A percentile compares a stretch with the other conserved stretches of the same genome.
These are phyloP conservation scores for Hypoxylon sp. DNA, from an alignment of 2,329 filamentous ascomycete species.

Conservation along the genomic window DNA sequence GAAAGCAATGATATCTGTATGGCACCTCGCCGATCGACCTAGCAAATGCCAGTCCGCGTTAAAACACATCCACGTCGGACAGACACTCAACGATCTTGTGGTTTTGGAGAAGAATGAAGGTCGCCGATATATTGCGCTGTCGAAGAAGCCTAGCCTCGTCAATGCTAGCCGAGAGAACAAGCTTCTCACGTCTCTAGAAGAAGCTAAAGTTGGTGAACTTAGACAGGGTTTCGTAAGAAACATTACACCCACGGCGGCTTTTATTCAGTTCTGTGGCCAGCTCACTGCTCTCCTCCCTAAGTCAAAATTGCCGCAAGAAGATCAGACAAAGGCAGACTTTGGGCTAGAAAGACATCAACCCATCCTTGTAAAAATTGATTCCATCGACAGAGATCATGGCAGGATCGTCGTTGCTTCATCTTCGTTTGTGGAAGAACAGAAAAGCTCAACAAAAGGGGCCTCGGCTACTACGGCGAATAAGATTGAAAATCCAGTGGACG, in stretches of 20 bases:
- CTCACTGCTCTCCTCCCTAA: constrained; percentile 85
- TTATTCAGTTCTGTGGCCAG: constrained; percentile 86
- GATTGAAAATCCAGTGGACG: constrained; percentile 69
- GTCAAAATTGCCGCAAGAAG: constrained; percentile 79
- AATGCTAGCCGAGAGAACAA: constrained; percentile 78
- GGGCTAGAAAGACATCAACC: constrained; percentile 83
- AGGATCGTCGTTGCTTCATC: constrained; percentile 72
- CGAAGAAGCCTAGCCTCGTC: constrained; percentile 85
- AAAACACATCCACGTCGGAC: constrained; percentile 86
- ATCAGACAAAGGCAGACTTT: constrained; percentile 76
- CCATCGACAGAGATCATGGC: constrained; percentile 76
- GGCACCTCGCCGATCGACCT: constrained; percentile 88
- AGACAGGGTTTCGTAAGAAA: constrained; percentile 87
- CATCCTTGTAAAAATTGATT: constrained; percentile 77
- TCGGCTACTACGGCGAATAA: constrained; percentile 54
- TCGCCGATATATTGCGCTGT: constrained; percentile 80
- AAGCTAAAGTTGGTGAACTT: constrained; percentile 75
- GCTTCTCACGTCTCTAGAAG: constrained; percentile 77
- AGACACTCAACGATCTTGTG: constrained; percentile 83
- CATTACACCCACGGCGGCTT: constrained; percentile 83
- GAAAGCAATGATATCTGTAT: constrained; percentile 80
- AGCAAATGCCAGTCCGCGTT: constrained; percentile 77
- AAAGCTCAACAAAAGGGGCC: constrained; percentile 53
- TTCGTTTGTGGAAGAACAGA: constrained; percentile 59
- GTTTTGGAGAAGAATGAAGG: constrained; percentile 87